phyloP scores from a whole-genome alignment of 805 yeast species.

The Geotrichum ghanense region DNA sequence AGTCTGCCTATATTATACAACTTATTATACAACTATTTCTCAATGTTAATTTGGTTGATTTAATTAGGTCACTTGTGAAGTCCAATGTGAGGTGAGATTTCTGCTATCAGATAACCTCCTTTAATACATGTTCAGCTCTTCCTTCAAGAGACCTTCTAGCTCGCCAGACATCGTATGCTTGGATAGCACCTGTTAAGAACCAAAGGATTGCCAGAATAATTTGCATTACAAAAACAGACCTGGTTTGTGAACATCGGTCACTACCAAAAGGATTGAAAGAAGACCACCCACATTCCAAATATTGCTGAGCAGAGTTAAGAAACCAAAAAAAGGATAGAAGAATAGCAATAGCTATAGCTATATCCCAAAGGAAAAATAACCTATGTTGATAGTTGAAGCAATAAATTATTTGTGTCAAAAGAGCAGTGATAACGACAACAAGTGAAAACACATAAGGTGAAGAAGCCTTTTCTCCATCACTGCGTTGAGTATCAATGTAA shows the following conservation, averaged over 20 bases:
- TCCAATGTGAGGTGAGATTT: too few species aligned
- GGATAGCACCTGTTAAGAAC: constrained; percentile 17
- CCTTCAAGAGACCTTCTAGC: background rate
- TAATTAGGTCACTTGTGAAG: too few species aligned
- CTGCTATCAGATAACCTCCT: background rate
- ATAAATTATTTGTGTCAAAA: constrained; percentile 20
- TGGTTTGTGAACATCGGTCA: constrained; percentile 17
- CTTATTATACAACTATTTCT: too few species aligned
- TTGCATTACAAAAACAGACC: constrained; percentile 18
- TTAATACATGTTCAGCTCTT: background rate
- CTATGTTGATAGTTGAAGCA: constrained; percentile 17
- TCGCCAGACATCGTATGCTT: constrained; percentile 8
- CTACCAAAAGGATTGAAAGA: constrained; percentile 21
- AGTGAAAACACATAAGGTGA: constrained; percentile 19
- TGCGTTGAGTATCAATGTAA: constrained; percentile 14
- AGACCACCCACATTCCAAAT: constrained; percentile 17
- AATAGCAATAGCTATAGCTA: constrained; percentile 15
- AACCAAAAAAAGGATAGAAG: constrained; percentile 17
- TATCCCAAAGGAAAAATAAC: constrained; percentile 18
- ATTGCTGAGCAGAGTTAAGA: constrained; percentile 13
- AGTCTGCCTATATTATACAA: too few species aligned
- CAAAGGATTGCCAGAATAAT: constrained; percentile 18
- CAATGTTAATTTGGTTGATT: too few species aligned
- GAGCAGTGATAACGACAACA: constrained; percentile 16
- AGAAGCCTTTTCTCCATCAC: constrained; percentile 12